Base-by-base conservation (phyloP, 1,139 yeast species). In the Yamadazyma epiphylla region DNA sequence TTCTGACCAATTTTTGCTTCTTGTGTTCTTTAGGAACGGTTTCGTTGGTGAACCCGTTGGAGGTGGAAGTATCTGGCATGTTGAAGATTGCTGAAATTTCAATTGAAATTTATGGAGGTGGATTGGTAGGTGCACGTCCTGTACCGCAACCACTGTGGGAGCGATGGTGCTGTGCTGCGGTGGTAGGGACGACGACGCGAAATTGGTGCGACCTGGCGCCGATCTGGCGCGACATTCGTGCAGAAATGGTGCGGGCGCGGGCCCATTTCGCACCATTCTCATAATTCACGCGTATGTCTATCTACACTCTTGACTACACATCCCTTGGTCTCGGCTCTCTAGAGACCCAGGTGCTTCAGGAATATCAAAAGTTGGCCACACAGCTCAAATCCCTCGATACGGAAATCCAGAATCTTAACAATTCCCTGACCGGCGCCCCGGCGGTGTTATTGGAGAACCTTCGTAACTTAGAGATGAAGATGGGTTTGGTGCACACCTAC, bases 401-500 rank as follows among this genome's bases (percentile, higher is more conserved):
- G 5, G 71, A 65, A 37, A 49, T 67, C 31, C 48, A 47, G 15
- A 52, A 45, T 26, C 43, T 65, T 29, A 58, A 58, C 36, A 42
- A 43, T 26, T 37, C 39, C 13, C n/a, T n/a, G n/a, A 14, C 11
- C 6, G 19, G 11, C n/a, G 13, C 8, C 9, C 5, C 15, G 8
- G 51, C 50, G 22, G 61, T 60, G 27, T 54, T 75, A 26, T 53
- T 71, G 27, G 72, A 65, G 25, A 73, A 71, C 38, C 49, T 80
- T 43, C 58, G 85, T 25, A 72, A 65, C 26, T 59, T 81, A 30
- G 88, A 81, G 49, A 67, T 73, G 39, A 77, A 78, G 40, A 61
- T 80, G n/a, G 79, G 80, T 1, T 55, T 80, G 35, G 77, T 80
- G 4, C 77, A 81, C 32, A 80, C 86, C 0, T 54, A 77, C 26